Evolutionary conservation across 805 yeast genomes (phyloP).

Genomic region (Candida verbasci): DNA sequence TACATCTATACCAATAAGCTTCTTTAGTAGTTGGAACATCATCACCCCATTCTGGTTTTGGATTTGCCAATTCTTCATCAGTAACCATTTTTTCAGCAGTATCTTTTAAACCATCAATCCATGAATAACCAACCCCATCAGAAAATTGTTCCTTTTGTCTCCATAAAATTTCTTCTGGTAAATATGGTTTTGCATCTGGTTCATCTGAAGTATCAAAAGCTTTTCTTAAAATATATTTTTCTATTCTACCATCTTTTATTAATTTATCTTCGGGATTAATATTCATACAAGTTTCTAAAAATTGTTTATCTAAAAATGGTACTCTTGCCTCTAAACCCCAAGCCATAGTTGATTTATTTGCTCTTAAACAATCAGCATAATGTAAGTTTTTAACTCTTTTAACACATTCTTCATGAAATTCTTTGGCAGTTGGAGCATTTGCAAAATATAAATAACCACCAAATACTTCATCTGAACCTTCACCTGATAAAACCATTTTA

Average conservation of each 20-base stretch:
- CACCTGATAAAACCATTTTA: constrained; percentile 98
- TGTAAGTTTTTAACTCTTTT: constrained; percentile 96
- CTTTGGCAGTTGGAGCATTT: constrained; percentile 87
- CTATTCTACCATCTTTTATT: constrained; percentile 78
- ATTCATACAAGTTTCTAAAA: constrained; percentile 90
- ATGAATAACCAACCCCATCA: constrained; percentile 98
- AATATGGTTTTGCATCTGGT: constrained; percentile 72
- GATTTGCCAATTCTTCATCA: constrained; percentile 86
- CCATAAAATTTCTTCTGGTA: constrained; percentile 96
- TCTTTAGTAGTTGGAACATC: constrained; percentile 97
- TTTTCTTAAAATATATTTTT: constrained; percentile 93
- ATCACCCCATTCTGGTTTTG: constrained; percentile 93
- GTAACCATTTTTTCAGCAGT: constrained; percentile 81
- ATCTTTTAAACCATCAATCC: constrained; percentile 98
- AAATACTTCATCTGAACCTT: constrained; percentile 97
- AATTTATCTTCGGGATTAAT: constrained; percentile 90
- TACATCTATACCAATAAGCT: constrained; percentile 98
- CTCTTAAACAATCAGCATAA: constrained; percentile 95
- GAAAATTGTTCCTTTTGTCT: constrained; percentile 99
- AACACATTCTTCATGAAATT: constrained; percentile 94
- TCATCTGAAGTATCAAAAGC: constrained; percentile 94
- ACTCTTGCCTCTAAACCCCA: constrained; percentile 99
- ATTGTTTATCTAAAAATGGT: constrained; percentile 94
- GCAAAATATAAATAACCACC: constrained; percentile 99
- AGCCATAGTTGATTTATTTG: constrained; percentile 99